Percentiles rank a stretch among this genome's conserved stretches.
These are phyloP conservation scores for Colletotrichum viniferum DNA, from an alignment of 2,329 filamentous ascomycete species.

Conservation along the genomic window DNA sequence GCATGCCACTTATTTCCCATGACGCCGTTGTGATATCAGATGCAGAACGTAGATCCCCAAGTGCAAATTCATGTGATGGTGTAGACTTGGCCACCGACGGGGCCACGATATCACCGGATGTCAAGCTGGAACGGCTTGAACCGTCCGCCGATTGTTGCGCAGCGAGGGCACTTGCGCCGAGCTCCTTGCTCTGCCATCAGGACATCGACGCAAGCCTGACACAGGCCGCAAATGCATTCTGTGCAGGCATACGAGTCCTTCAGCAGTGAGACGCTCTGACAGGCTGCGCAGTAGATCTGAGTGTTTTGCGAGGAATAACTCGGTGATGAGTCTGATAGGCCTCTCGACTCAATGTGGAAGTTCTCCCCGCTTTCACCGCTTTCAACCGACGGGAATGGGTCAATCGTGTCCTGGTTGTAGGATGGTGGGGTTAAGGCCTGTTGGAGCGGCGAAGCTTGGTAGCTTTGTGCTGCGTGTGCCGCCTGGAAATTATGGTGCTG, in stretches of 20 bases:
- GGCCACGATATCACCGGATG: slow-evolving; percentile 57
- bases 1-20: slow-evolving; percentile 14
- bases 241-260: slow-evolving; percentile 92
- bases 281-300: slow-evolving; percentile 92
- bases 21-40: slow-evolving; percentile 19
- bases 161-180: slow-evolving; percentile 77
- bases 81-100: neutral
- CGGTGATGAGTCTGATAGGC: slow-evolving; percentile 72
- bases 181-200: slow-evolving; percentile 78
- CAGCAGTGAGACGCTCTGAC: slow-evolving; percentile 76
- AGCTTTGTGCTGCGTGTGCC: slow-evolving; percentile 55
- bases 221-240: slow-evolving; percentile 94
- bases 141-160: slow-evolving; percentile 76
- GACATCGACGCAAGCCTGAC: slow-evolving; percentile 84
- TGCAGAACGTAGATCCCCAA: slow-evolving; percentile 1
- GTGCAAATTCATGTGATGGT: neutral
- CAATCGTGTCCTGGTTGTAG: slow-evolving; percentile 68
- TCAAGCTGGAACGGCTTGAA: slow-evolving; percentile 89
- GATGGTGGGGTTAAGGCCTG: slow-evolving; percentile 86
- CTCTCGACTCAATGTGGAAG: slow-evolving; percentile 71
- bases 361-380: slow-evolving; percentile 74
- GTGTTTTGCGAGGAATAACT: slow-evolving; percentile 76
- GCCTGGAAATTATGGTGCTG: slow-evolving; percentile 63
- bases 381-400: slow-evolving; percentile 91
- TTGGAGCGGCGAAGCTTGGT: slow-evolving; percentile 89